Conservation (phyloP, 2,329 filamentous ascomycete species). For the Diatrype stigma region DNA sequence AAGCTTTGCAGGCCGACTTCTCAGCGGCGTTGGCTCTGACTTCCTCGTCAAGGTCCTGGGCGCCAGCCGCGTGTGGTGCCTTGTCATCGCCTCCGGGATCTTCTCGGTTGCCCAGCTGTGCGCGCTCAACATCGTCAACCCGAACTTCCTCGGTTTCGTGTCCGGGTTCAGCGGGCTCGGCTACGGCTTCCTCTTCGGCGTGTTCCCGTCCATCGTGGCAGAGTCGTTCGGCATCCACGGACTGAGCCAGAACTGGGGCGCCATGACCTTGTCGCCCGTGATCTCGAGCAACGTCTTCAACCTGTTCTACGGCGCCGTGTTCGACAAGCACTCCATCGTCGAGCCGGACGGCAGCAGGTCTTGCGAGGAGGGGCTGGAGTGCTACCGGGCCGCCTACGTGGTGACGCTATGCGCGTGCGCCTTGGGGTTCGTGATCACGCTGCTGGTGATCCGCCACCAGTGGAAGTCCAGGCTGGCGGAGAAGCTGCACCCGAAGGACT, state of each 20-base stretch:
- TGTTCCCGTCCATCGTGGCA: constrained; percentile 83
- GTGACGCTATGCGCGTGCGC: constrained; percentile 71
- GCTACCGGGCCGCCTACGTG: constrained; percentile 77
- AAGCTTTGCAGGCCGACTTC: constrained; percentile 77
- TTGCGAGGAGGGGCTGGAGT: constrained; percentile 73
- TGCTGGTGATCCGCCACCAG: constrained; percentile 67
- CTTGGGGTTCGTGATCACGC: constrained; percentile 62
- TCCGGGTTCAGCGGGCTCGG: constrained; percentile 81
- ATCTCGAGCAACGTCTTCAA: constrained; percentile 91
- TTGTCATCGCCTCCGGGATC: constrained; percentile 70
- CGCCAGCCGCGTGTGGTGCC: constrained; percentile 85
- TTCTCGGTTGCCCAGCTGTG: constrained; percentile 77
- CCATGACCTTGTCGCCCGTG: constrained; percentile 86
- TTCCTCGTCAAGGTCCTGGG: constrained; percentile 77
- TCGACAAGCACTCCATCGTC: constrained; percentile 73
- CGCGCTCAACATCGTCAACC: constrained; percentile 71
- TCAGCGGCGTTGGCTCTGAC: constrained; percentile 84
- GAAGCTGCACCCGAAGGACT: background rate
- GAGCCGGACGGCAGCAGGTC: constrained; percentile 64
- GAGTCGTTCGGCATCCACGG: constrained; percentile 89
- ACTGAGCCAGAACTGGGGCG: constrained; percentile 92
- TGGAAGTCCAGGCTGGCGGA: constrained; percentile 31
- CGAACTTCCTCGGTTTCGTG: constrained; percentile 70
- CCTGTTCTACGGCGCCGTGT: constrained; percentile 79
- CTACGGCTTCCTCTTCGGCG: constrained; percentile 92